These are phyloP conservation scores for Lenwebbia sp. DNA, from an alignment of 345 rosid genomes.

Conservation along the genomic window DNA sequence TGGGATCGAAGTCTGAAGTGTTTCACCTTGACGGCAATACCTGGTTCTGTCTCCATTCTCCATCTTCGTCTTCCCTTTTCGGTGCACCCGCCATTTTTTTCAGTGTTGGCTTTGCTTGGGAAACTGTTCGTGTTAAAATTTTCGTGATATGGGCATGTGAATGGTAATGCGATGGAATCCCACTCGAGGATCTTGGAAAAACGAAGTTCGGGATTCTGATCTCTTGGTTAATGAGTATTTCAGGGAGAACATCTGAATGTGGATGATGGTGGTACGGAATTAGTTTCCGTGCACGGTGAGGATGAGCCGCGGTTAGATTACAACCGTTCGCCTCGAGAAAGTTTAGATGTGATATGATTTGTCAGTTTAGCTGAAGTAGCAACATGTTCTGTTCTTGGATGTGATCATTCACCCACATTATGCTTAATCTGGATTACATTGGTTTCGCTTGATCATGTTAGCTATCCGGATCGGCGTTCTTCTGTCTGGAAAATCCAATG, in stretches of 20 bases:
- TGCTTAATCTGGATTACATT: not conserved
- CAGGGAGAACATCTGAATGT: not conserved
- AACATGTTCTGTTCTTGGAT: not conserved
- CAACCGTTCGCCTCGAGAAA: not conserved
- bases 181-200: not conserved
- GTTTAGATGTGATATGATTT: not conserved
- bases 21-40: constrained; percentile 57
- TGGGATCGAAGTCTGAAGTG: constrained; percentile 84
- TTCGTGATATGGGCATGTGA: not conserved
- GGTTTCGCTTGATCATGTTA: not conserved
- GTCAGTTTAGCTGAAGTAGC: not conserved
- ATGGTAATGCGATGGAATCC: not conserved
- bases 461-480: not conserved
- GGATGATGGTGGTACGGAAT: not conserved
- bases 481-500: not conserved
- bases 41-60: constrained; percentile 36
- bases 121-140: not conserved
- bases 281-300: not conserved
- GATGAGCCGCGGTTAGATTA: not conserved
- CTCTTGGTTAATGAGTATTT: not conserved
- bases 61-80: not conserved
- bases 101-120: not conserved
- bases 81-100: not conserved
- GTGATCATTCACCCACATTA: not conserved
- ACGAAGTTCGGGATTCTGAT: not conserved